These are phyloP conservation scores for Abelmoschus esculentus DNA, from an alignment of 345 rosid species.

Conservation along the genomic window DNA sequence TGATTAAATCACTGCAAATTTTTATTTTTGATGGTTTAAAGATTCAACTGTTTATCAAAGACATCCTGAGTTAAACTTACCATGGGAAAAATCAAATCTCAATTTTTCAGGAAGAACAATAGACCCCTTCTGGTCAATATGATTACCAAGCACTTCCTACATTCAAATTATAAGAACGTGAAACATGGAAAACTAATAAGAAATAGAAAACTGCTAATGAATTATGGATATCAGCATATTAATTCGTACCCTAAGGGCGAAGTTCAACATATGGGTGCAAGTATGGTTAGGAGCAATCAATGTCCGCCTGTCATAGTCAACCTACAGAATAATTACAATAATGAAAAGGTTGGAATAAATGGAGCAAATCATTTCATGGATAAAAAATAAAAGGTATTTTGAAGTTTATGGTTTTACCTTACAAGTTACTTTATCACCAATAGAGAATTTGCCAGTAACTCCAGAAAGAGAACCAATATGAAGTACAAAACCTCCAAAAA, in stretches of 20 bases:
- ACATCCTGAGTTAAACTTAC: constrained; percentile 30
- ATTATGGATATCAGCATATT: neutral
- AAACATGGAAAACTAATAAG: neutral
- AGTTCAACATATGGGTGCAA: constrained; percentile 95
- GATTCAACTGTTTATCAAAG: neutral
- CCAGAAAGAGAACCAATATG: constrained; percentile 66
- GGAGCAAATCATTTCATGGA: neutral
- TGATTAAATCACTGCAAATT: neutral
- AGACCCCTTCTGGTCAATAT: constrained; percentile 97
- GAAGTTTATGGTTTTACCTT: constrained; percentile 42
- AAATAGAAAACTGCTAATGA: neutral
- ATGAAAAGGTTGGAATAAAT: neutral
- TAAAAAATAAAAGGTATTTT: constrained; percentile 1
- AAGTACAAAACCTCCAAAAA: constrained; percentile 84
- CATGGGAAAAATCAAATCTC: constrained; percentile 95
- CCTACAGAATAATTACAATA: constrained; percentile 29
- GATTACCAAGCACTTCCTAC: constrained; percentile 93
- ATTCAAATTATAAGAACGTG: constrained; percentile 7
- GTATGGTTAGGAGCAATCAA: constrained; percentile 96
- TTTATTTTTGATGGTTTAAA: neutral
- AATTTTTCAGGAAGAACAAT: constrained; percentile 93
- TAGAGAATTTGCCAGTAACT: constrained; percentile 35
- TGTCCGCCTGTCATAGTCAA: constrained; percentile 83
- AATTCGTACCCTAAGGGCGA: constrained; percentile 59
- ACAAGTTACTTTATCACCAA: constrained; percentile 69